Evolutionary conservation across 2,329 filamentous ascomycete genomes (phyloP).

Genomic region (Aspergillus pseudotamarii): DNA sequence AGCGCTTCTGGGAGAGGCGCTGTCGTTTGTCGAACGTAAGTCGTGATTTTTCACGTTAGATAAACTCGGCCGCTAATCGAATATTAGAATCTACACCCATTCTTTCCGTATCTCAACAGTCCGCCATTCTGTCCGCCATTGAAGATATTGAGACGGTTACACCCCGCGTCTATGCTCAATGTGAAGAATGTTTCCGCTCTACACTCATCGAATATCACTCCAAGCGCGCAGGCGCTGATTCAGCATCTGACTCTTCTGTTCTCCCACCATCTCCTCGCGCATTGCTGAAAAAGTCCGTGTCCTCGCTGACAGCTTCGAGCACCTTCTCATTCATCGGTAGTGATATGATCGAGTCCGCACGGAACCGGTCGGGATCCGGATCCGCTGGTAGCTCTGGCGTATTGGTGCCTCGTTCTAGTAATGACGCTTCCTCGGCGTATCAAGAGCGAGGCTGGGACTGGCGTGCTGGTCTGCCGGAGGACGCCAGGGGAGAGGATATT

Average conservation of each 20-base stretch:
- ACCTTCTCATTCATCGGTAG: constrained; percentile 74
- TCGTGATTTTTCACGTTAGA: constrained; percentile 10
- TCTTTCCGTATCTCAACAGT: constrained; percentile 73
- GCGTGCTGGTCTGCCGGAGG: constrained; percentile 60
- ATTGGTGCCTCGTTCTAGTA: constrained; percentile 39
- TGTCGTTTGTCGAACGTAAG: constrained; percentile 70
- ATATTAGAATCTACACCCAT: constrained; percentile 55
- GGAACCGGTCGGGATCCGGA: constrained; percentile 36
- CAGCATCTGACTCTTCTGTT: constrained; percentile 22
- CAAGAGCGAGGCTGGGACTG: constrained; percentile 72
- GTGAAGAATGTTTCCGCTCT: constrained; percentile 76
- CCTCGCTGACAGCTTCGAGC: constrained; percentile 57
- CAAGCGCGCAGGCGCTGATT: constrained; percentile 40
- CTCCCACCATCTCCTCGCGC: constrained; percentile 61
- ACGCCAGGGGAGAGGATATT: constrained; percentile 68
- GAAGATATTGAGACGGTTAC: constrained; percentile 80
- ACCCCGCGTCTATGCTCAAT: constrained; percentile 70
- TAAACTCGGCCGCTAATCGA: constrained; percentile 17
- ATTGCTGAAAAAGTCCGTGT: constrained; percentile 66
- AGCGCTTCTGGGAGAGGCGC: constrained; percentile 78
- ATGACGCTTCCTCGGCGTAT: constrained; percentile 22
- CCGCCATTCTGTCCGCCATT: constrained; percentile 72
- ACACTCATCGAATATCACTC: constrained; percentile 71
- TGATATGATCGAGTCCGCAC: constrained; percentile 63
- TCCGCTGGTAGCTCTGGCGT: constrained; percentile 61